phyloP scores from a whole-genome alignment of 306 rosid species.

The Quillaja saponaria region DNA sequence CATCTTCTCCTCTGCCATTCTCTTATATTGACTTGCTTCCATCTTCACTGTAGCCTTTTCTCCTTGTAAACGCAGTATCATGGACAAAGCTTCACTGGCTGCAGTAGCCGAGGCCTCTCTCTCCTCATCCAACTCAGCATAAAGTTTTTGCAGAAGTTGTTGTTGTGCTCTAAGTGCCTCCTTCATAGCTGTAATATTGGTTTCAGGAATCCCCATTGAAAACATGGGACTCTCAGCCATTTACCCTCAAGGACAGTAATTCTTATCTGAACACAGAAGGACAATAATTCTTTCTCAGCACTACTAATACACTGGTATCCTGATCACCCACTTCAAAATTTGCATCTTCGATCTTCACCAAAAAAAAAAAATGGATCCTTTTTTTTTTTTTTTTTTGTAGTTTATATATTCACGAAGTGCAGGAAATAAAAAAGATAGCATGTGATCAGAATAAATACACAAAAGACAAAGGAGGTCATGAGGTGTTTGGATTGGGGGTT shows the following conservation, averaged over 20 bases:
- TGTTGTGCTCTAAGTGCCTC: slow-evolving; percentile 78
- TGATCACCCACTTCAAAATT: not conserved
- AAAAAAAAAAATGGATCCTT: not conserved
- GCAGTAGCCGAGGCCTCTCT: slow-evolving; percentile 90
- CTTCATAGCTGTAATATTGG: slow-evolving; percentile 53
- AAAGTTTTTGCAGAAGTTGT: slow-evolving; percentile 74
- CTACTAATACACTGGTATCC: not conserved
- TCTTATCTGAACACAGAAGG: slow-evolving; percentile 34
- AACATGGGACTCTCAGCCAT: slow-evolving; percentile 44
- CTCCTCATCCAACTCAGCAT: slow-evolving; percentile 78
- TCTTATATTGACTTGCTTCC: slow-evolving; percentile 91
- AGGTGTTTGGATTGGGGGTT: slow-evolving; percentile 1
- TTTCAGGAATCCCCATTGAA: slow-evolving; percentile 47
- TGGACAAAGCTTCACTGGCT: slow-evolving; percentile 83
- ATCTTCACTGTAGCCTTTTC: slow-evolving; percentile 90
- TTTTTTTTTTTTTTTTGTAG: not conserved
- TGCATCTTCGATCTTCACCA: not conserved
- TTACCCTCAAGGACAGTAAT: slow-evolving; percentile 15
- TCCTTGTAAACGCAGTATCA: slow-evolving; percentile 91
- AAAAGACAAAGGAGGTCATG: not conserved
- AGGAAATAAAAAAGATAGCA: not conserved
- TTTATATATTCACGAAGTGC: not conserved
- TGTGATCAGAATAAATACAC: slow-evolving; percentile 9
- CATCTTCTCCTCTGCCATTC: slow-evolving; percentile 90
- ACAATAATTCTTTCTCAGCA: slow-evolving; percentile 18